Evolutionary conservation across 2,329 filamentous ascomycete genomes (phyloP).

Genomic region (Neonectria neomacrospora): DNA sequence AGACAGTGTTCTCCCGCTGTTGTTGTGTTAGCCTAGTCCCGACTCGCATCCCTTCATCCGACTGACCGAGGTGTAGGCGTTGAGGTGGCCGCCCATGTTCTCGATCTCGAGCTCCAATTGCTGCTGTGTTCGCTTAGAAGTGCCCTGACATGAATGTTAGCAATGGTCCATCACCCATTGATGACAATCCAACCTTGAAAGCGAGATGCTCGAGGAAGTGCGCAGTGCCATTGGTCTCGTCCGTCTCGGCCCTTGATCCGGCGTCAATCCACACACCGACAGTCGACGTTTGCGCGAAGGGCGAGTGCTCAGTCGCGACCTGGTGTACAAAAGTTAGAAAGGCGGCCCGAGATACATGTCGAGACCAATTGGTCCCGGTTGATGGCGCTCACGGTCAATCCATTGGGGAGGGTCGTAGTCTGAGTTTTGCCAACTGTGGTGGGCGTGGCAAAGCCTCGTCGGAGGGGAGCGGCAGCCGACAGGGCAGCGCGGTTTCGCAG

Average conservation of each 20-base stretch:
- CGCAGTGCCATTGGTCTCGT: conserved; percentile 98
- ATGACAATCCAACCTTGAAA: conserved; percentile 81
- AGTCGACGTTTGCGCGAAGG: conserved; percentile 97
- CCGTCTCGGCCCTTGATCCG: conserved; percentile 96
- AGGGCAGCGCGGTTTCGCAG: conserved; percentile 88
- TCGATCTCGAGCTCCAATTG: conserved; percentile 99
- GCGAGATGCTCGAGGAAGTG: conserved; percentile 99
- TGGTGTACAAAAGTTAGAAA: conserved; percentile 55
- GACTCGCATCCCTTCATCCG: conserved; percentile 41
- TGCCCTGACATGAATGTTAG: conserved; percentile 71
- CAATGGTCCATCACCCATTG: conserved; percentile 35
- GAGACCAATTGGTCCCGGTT: conserved; percentile 53
- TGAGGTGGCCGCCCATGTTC: conserved; percentile 99
- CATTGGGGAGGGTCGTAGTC: conserved; percentile 96
- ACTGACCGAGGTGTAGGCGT: conserved; percentile 98
- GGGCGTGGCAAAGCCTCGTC: conserved; percentile 90
- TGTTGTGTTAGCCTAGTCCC: conserved; percentile 43
- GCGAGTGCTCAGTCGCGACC: conserved; percentile 98
- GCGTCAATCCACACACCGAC: conserved; percentile 99
- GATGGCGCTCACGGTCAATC: conserved; percentile 80
- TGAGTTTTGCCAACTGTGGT: conserved; percentile 85
- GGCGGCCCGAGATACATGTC: conserved; percentile 26
- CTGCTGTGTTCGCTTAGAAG: conserved; percentile 91
- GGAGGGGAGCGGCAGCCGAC: conserved; percentile 79
- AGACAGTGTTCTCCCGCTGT: conserved; percentile 98